Percentiles rank a stretch among this genome's conserved stretches.
Conservation (phyloP, 2,329 filamentous ascomycete genomes). For the Sporothrix brasiliensis region DNA sequence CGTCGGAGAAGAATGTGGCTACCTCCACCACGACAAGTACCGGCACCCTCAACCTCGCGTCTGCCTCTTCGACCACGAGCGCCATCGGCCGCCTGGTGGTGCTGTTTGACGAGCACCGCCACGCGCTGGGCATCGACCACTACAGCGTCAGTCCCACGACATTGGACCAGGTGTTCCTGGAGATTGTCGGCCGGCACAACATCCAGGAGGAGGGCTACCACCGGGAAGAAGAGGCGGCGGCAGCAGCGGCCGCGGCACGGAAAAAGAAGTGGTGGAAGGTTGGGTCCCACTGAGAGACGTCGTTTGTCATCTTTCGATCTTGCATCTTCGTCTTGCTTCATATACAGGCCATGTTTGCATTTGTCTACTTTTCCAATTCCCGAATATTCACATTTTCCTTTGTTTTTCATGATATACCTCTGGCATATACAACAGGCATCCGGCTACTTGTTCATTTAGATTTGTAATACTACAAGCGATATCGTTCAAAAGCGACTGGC, state of each 20-base stretch:
- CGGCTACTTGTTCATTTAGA: neutral
- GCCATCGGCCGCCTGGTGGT: conserved; percentile 72
- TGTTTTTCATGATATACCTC: neutral
- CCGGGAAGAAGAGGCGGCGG: conserved; percentile 37
- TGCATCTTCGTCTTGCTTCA: neutral
- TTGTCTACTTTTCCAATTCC: neutral
- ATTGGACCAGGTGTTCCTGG: conserved; percentile 86
- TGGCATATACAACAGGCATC: conserved; percentile 14
- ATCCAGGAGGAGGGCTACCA: conserved; percentile 71
- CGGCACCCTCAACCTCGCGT: neutral
- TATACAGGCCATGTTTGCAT: neutral
- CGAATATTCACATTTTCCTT: neutral
- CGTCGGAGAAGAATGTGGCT: neutral
- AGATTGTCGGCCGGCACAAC: conserved; percentile 79
- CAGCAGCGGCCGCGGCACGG: conserved; percentile 36
- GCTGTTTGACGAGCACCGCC: conserved; percentile 70
- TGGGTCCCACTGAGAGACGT: neutral
- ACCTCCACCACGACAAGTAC: neutral
- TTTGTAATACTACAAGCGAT: conserved; percentile 6
- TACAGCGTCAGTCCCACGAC: conserved; percentile 87
- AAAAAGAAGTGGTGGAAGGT: conserved; percentile 30
- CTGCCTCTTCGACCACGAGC: conserved; percentile 41
- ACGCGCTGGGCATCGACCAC: conserved; percentile 73
- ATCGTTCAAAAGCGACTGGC: neutral
- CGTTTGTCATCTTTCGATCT: no score